Percentiles rank a stretch among this genome's conserved stretches.
These are phyloP conservation scores for Xanthoparmelia taractica DNA, from an alignment of 495 filamentous ascomycete genomes.

Conservation along the genomic window DNA sequence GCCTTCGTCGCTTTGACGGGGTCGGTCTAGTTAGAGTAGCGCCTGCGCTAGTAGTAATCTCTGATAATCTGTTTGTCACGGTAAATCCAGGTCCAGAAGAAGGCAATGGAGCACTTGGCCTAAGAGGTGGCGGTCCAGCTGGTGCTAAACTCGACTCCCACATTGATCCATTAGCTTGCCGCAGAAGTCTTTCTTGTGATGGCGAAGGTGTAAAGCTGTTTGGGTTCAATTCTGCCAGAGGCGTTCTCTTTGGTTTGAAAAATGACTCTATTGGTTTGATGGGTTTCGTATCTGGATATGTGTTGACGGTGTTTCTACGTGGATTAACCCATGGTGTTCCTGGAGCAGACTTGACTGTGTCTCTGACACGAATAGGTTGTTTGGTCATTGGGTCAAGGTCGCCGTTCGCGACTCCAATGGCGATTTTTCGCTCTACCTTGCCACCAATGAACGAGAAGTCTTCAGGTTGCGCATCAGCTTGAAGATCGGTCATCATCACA, in stretches of 20 bases:
- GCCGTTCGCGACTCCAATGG: slow-evolving; percentile 68
- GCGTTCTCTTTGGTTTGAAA: slow-evolving; percentile 67
- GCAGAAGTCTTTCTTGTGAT: slow-evolving; percentile 54
- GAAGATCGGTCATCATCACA: slow-evolving; percentile 62
- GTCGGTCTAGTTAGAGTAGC: slow-evolving; percentile 42
- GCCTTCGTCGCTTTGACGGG: slow-evolving; percentile 52
- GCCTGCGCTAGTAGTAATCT: slow-evolving; percentile 38
- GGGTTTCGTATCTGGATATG: slow-evolving; percentile 52
- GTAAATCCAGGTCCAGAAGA: slow-evolving; percentile 26
- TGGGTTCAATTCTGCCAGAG: slow-evolving; percentile 77
- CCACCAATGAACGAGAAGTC: slow-evolving; percentile 73
- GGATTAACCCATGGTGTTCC: slow-evolving; percentile 28
- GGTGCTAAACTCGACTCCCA: slow-evolving; percentile 46
- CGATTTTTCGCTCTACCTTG: slow-evolving; percentile 58
- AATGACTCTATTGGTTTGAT: slow-evolving; percentile 65
- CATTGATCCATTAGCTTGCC: slow-evolving; percentile 44
- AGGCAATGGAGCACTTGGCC: slow-evolving; percentile 30
- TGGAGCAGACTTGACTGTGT: slow-evolving; percentile 27
- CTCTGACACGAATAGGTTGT: slow-evolving; percentile 46
- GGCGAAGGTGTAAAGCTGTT: slow-evolving; percentile 73
- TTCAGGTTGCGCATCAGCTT: slow-evolving; percentile 49
- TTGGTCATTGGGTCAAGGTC: slow-evolving; percentile 90
- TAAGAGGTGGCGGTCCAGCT: slow-evolving; percentile 28
- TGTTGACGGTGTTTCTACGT: slow-evolving; percentile 38
- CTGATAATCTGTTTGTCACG: slow-evolving; percentile 32